These are phyloP conservation scores for Globisporangium takayamanum DNA, from an alignment of 352 stramenopile species.

Conservation along the genomic window DNA sequence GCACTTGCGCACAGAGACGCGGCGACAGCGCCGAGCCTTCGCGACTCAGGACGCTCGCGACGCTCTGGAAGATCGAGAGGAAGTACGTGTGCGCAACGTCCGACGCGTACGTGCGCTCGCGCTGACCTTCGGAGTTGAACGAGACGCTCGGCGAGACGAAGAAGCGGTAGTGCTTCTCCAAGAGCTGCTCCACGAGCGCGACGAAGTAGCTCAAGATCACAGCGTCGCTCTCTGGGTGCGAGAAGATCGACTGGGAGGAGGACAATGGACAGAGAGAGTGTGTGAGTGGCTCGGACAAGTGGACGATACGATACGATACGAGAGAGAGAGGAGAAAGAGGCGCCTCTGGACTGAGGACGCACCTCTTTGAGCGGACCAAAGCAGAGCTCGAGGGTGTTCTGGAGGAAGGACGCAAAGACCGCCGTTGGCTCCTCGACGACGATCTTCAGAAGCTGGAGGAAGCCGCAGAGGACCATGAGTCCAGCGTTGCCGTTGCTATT, in stretches of 20 bases:
- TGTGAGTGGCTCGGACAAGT: too few species aligned
- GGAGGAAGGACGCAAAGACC: slow-evolving; percentile 65
- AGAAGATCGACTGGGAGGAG: slow-evolving; percentile 51
- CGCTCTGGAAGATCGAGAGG: slow-evolving; percentile 67
- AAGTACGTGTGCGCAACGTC: slow-evolving; percentile 72
- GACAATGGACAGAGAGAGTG: neutral
- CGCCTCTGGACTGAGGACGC: neutral
- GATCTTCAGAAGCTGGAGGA: slow-evolving; percentile 71
- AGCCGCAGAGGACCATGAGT: slow-evolving; percentile 67
- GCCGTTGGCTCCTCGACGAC: slow-evolving; percentile 71
- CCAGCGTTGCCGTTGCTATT: slow-evolving; percentile 53
- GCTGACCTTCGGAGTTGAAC: slow-evolving; percentile 40
- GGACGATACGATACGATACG: too few species aligned
- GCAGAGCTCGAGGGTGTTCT: slow-evolving; percentile 72
- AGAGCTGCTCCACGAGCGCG: slow-evolving; percentile 58
- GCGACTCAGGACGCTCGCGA: slow-evolving; percentile 53
- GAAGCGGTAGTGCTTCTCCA: slow-evolving; percentile 80
- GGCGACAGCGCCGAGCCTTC: slow-evolving; percentile 48
- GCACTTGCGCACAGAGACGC: slow-evolving; percentile 66
- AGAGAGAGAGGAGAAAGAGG: neutral
- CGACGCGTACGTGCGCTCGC: slow-evolving; percentile 51
- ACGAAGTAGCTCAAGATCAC: slow-evolving; percentile 69
- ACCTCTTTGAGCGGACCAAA: slow-evolving; percentile 78
- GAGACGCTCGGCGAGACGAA: slow-evolving; percentile 51
- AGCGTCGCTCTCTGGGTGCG: slow-evolving; percentile 58